Evolutionary conservation across 2,329 filamentous ascomycete species (phyloP), one percentile per base, ranked within the genome.

Genomic region (Claviceps purpurea): DNA sequence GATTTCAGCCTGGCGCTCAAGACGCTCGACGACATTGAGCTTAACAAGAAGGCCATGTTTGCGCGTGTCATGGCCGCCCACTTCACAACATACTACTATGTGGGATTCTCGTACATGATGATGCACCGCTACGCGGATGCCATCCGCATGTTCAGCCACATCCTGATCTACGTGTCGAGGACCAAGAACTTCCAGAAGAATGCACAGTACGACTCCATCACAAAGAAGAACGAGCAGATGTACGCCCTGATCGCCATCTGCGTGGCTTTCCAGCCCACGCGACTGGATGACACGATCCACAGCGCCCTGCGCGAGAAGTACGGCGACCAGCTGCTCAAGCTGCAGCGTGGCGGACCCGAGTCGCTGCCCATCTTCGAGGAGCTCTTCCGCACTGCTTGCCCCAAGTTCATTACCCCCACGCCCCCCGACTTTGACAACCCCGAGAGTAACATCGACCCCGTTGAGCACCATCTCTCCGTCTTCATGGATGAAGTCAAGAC

Each of bases 171-270:
- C 74, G 90, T 98, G 60, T 95, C 89, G 61, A 81, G 93, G 64
- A 98, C 93, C 67, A 98, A 98, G 87, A 97, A 97, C 79, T 97
- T 97, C 83, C 93, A 98, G 75, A 98, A 97, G 84, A 95, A 90
- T 70, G 86, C 87, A 30, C 87, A 95, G 75, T 97, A 95, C 75
- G 93, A 98, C 71, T 94, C 89, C 57, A 96, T 97, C 72, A 90
- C 88, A 64, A 98, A 98, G 86, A 97, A 97, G 84, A 97, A 95
- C 72, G 93, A 98, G 71, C 93, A 98, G 78, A 97, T 98, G 91
- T 96, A 96, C 70, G 93, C 93, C 41, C 81, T 98, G 60, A 94
- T 98, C 62, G 91, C 93, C 70, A 97, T 98, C 74, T 98, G 93
- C 72, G 90, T 97, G 53, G 90, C 93, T 59, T 95, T 98, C 79